Evolutionary conservation across 495 filamentous ascomycete genomes (phyloP).

Genomic region (Monascus purpureus): DNA sequence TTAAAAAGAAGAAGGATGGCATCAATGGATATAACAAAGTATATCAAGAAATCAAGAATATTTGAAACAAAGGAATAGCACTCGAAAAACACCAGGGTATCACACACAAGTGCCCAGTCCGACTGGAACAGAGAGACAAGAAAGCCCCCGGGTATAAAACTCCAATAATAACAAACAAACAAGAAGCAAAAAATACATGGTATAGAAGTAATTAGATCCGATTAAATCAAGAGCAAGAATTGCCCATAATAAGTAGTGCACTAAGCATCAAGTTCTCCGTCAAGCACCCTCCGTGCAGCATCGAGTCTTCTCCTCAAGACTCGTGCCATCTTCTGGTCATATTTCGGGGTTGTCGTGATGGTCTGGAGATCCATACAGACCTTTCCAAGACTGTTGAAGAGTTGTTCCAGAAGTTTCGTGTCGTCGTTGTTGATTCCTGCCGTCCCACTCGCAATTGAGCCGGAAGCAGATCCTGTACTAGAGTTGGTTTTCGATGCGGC

Average conservation of each 20-base stretch:
- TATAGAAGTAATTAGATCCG: constrained; percentile 5
- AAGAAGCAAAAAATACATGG: constrained; percentile 1
- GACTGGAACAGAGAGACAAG: too few species aligned
- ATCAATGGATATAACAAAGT: too few species aligned
- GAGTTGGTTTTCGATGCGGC: constrained; percentile 25
- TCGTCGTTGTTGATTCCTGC: constrained; percentile 48
- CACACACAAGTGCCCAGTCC: too few species aligned
- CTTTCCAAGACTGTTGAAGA: constrained; percentile 60
- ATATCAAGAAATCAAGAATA: too few species aligned
- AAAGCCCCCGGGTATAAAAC: too few species aligned
- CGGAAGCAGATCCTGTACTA: constrained; percentile 3
- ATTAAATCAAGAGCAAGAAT: constrained; percentile 1
- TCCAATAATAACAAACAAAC: constrained; percentile 8
- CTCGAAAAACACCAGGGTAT: too few species aligned
- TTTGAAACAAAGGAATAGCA: too few species aligned
- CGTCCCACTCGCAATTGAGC: background rate
- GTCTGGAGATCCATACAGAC: constrained; percentile 55
- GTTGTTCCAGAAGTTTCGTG: constrained; percentile 57
- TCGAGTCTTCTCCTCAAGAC: constrained; percentile 57
- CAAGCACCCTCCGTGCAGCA: constrained; percentile 53
- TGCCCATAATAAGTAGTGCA: too few species aligned
- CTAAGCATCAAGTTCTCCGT: constrained; percentile 43
- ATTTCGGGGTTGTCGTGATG: constrained; percentile 25
- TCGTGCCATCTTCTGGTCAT: constrained; percentile 44
- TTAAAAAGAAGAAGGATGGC: too few species aligned